These are phyloP conservation scores for Teunomyces stri DNA, from an alignment of 805 yeast species.

Conservation along the genomic window DNA sequence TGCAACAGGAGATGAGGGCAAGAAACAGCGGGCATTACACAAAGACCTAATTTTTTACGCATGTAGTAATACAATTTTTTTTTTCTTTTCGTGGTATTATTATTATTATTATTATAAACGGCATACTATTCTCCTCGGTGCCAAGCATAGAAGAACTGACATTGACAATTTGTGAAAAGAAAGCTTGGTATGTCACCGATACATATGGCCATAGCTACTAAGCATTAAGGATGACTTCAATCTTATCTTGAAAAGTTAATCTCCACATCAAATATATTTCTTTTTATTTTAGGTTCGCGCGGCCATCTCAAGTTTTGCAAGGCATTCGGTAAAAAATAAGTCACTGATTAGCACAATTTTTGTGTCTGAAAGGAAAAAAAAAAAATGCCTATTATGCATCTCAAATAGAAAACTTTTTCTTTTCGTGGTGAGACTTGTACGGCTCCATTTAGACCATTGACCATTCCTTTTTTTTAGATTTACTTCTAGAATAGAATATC, in stretches of 20 bases:
- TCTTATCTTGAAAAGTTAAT: too few species aligned
- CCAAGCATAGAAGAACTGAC: too few species aligned
- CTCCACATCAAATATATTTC: not conserved
- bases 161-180: too few species aligned
- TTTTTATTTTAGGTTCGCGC: not conserved
- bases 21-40: slow-evolving; percentile 4
- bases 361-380: not conserved
- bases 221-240: too few species aligned
- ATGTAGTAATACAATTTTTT: not conserved
- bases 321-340: slow-evolving; percentile 1
- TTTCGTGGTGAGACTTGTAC: not conserved
- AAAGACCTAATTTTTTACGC: not conserved
- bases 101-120: not conserved
- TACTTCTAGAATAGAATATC: not conserved
- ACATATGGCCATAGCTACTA: too few species aligned
- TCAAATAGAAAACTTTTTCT: not conserved
- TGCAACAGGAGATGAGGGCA: not conserved
- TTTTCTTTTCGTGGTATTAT: not conserved
- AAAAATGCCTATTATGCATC: not conserved
- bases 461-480: not conserved
- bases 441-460: not conserved
- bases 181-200: too few species aligned
- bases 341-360: not conserved
- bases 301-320: not conserved
- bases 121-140: too few species aligned